Evolutionary conservation across 768 basidiomycete species (phyloP), one percentile per base, ranked within the genome.

Genomic region (Pleurotus platypus): DNA sequence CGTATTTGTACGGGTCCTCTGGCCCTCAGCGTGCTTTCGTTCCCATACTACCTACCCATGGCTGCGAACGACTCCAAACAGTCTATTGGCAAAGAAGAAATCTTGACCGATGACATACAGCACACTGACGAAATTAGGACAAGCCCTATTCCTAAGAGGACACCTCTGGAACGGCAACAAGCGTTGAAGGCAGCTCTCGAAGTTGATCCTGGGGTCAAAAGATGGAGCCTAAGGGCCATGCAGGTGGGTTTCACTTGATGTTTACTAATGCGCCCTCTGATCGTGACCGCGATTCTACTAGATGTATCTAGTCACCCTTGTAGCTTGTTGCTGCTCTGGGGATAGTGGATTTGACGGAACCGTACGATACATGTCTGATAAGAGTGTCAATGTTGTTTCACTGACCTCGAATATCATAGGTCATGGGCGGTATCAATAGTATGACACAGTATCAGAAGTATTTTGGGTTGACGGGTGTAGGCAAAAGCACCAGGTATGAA

Each of bases 291-390:
- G 40, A 35, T 47, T 22, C 54, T 57, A 8, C 18, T 59, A 78
- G 78, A 67, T 79, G 66, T 80, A 80, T 55, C 64, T 80, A 49
- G 68, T 78, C 46, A 76, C 78, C n/a, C 64, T 81, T 30, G 68
- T 76, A 13, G 73, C 74, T 9, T 79, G 77, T 57, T 79, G 74
- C 62, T 81, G 79, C 61, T 75, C 78, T 2, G 78, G 79, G 20
- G 79, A 80, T 64, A 78, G 72, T 57, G 80, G 80, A 5, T 81
- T 83, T 58, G 81, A 83, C 63, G 76, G 77, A 9, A 82, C 81
- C 35, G 79, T 79, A 49, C 26, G 75, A 63, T 26, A 24, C 30
- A 35, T 16, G 42, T 9, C 24, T 38, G 38, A 40, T 54, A 39
- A 40, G 37, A 40, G 13, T 15, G 5, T 30, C 13, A 11, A 4